Conservation (phyloP, 768 basidiomycete species). For the Agaricus sinodeliciosus region DNA sequence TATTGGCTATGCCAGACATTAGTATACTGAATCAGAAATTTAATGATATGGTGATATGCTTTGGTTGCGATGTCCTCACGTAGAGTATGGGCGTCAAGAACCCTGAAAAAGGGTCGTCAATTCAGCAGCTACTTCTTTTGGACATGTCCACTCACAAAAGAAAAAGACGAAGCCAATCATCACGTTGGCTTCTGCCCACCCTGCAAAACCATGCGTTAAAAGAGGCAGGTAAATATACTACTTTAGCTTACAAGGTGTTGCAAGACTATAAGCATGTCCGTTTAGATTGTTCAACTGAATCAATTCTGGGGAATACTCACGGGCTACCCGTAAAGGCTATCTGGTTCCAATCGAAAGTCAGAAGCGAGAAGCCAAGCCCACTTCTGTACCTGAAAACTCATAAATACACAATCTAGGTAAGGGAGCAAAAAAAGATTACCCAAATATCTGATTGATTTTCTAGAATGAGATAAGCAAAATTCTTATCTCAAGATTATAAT, state of each 20-base stretch:
- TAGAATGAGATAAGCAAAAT: conserved; percentile 14
- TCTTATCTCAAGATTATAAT: not conserved
- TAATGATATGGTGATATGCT: conserved; percentile 3
- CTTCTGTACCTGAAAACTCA: conserved; percentile 32
- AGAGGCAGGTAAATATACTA: not conserved
- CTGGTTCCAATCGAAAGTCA: conserved; percentile 59
- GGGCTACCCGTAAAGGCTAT: conserved; percentile 67
- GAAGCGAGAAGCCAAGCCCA: conserved; percentile 44
- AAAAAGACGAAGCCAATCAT: conserved; percentile 55
- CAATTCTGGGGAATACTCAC: conserved; percentile 24
- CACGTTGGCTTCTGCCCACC: conserved; percentile 77
- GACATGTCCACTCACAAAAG: conserved; percentile 39
- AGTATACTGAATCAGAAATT: conserved; percentile 28
- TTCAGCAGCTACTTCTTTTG: not conserved
- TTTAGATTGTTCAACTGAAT: conserved; percentile 9
- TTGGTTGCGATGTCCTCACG: conserved; percentile 20
- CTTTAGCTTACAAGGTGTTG: conserved; percentile 36
- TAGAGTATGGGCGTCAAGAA: conserved; percentile 44
- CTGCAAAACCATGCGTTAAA: conserved; percentile 22
- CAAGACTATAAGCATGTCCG: conserved; percentile 25
- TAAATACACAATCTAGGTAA: not conserved
- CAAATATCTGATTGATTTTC: conserved; percentile 55
- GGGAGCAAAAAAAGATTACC: conserved; percentile 22
- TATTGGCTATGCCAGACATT: conserved; percentile 55
- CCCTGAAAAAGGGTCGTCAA: conserved; percentile 24